Evolutionary conservation across 129 eudicot genomes (phyloP), one percentile per base, ranked within the genome.

Genomic region (Pseudognaphalium luteoalbum): DNA sequence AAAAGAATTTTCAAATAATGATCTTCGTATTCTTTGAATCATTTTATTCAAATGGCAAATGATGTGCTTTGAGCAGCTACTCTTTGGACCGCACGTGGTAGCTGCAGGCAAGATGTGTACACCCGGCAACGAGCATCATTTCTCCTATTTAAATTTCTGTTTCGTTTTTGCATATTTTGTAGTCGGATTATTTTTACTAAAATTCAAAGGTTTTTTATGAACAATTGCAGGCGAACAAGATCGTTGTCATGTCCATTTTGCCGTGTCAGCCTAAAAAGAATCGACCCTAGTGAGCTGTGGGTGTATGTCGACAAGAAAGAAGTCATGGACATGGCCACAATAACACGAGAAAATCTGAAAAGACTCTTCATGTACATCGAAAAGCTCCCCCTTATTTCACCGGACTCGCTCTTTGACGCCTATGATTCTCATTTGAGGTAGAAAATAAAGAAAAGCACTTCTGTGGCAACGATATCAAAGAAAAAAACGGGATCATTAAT

Each of bases 201-300:
- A 21, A 57, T 29, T 32, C 2, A 1, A 12, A 59, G 44, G 12
- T 25, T 37, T 12, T 57, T 42, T 3, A 3, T 28, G 8, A 63
- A 58, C 20, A 57, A 34, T 33, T 74, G 75, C 89, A 89, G 96
- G 96, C 84, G 85, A 51, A 51, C 78, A 35, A 83, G 85, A 68
- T 89, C 96, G 16, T 78, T 80, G 42, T 89, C 91, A 1, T 86
- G 96, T 58, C 96, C 96, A 3, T 89, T 89, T 57, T 89, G 96
- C 71, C 96, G 96, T 28, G 89, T 84, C 52, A 86, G 88, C 76
- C 71, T 89, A 20, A 87, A 89, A 78, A 83, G 81, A 54, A 85
- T 85, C 50, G 69, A 89, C 71, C 79, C 91, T 0, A 75, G 83
- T 44, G 96, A 89, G 72, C 80, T 89, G 0, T 89, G 96, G 96